Percentiles rank a stretch among this genome's conserved stretches.
These are phyloP conservation scores for Monosporascus sp. DNA, from an alignment of 2,329 filamentous ascomycete species.

Conservation along the genomic window DNA sequence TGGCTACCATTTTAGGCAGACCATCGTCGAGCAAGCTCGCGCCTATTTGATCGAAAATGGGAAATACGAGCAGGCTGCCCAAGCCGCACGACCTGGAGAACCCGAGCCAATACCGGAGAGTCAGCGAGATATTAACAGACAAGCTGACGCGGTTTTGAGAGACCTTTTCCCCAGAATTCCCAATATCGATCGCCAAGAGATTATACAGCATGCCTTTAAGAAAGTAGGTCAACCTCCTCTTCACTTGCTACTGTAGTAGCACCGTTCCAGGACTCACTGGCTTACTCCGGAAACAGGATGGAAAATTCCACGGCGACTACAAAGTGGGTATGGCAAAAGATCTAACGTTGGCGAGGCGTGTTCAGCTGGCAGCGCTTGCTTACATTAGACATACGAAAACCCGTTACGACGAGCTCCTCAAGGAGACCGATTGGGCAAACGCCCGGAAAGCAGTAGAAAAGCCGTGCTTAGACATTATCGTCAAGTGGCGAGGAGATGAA, in stretches of 20 bases:
- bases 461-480: conserved; percentile 57
- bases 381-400: conserved; percentile 65
- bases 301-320: conserved; percentile 45
- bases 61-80: conserved; percentile 21
- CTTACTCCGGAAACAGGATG: conserved; percentile 34
- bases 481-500: conserved; percentile 69
- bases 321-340: conserved; percentile 53
- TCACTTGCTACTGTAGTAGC: neutral
- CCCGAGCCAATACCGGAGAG: conserved; percentile 56
- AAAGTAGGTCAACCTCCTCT: conserved; percentile 39
- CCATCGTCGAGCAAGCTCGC: conserved; percentile 53
- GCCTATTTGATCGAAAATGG: conserved; percentile 17
- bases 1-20: conserved; percentile 55
- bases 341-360: conserved; percentile 54
- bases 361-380: conserved; percentile 60
- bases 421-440: conserved; percentile 52
- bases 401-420: conserved; percentile 56
- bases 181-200: conserved; percentile 56
- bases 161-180: conserved; percentile 63
- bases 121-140: conserved; percentile 55
- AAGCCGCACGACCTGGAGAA: conserved; percentile 21
- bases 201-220: conserved; percentile 58
- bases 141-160: conserved; percentile 57
- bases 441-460: conserved; percentile 57
- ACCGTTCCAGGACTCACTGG: neutral